Evolutionary conservation across 768 basidiomycete species (phyloP), one percentile per base, ranked within the genome.

Genomic region (Lactifluus piperatus): DNA sequence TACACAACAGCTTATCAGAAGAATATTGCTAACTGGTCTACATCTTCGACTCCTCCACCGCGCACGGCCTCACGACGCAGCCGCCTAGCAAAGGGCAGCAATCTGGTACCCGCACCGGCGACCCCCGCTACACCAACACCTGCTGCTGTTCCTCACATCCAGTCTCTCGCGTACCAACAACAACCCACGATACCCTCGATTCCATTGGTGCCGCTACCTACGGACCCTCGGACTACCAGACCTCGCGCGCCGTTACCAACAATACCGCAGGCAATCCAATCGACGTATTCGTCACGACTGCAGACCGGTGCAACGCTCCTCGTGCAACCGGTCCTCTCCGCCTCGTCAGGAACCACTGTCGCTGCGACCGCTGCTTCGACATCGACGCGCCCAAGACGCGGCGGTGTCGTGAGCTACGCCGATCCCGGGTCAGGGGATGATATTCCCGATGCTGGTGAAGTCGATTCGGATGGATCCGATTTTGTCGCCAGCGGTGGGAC

Each of bases 251-350:
- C 67, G 1, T 73, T 92, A 30, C 79, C 85, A 0, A 79, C 85
- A 0, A 70, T 72, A 0, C 71, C 79, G 0, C 95, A 97, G 69
- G 94, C 88, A 0, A 73, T 84, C 14, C 78, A 82, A 56, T 86
- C 91, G 0, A 88, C 91, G 2, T 98, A 97, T 70, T 76, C 93
- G 0, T 88, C 94, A 6, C 81, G 95, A n/a, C 75, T 98, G 52
- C 84, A 89, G 26, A 94, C 95, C 0, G 97, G 97, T 16, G 79
- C 87, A 3, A 88, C 91, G 0, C 82, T 93, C 6, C 82, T 99
- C 64, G 80, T 98, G 72, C 97, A 99, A 68, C 97, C 97, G 20
- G 82, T 91, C 65, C 66, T 82, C 11, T 71, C 76, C 36, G 72
- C 69, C 0, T 37, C 73, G 16, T 57, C 70, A 2, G 44, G 64